Conservation (phyloP, 140 eudicot genomes). For the Flaveria floridana region DNA sequence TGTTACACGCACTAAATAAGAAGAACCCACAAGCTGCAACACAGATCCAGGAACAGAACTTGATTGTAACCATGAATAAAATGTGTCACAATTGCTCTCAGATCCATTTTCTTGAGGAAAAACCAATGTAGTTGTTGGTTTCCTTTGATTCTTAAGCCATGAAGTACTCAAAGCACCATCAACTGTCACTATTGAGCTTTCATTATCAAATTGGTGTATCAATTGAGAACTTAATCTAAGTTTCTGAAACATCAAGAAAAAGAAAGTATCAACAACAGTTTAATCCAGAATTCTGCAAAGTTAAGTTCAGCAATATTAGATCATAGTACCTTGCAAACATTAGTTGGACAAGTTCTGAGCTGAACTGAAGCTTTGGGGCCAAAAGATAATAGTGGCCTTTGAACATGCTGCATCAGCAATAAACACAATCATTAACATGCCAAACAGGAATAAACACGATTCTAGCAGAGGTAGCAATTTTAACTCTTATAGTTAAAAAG, state of each 20-base stretch:
- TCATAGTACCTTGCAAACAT: conserved; percentile 70
- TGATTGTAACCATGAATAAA: conserved; percentile 75
- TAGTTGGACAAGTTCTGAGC: conserved; percentile 70
- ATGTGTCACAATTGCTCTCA: conserved; percentile 36
- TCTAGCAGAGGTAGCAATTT: not conserved
- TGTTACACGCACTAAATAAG: conserved; percentile 77
- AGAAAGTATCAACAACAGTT: conserved; percentile 18
- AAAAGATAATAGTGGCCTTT: conserved; percentile 82
- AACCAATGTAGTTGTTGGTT: conserved; percentile 52
- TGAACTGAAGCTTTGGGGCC: conserved; percentile 92
- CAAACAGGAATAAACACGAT: not conserved
- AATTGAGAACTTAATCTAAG: conserved; percentile 70
- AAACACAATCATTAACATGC: conserved; percentile 16
- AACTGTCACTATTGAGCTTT: conserved; percentile 48
- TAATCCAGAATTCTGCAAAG: conserved; percentile 2
- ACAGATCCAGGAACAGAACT: conserved; percentile 87
- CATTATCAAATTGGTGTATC: conserved; percentile 64
- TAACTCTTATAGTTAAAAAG: not conserved
- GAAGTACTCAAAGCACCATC: conserved; percentile 83
- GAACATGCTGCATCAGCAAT: conserved; percentile 82
- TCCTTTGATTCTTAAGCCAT: conserved; percentile 75
- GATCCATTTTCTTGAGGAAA: conserved; percentile 57
- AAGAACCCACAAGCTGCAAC: conserved; percentile 76
- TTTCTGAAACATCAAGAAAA: conserved; percentile 47
- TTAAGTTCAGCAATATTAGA: conserved; percentile 12